phyloP scores from a whole-genome alignment of 805 yeast genomes.

The Saccharomycopsis fibuligera region DNA sequence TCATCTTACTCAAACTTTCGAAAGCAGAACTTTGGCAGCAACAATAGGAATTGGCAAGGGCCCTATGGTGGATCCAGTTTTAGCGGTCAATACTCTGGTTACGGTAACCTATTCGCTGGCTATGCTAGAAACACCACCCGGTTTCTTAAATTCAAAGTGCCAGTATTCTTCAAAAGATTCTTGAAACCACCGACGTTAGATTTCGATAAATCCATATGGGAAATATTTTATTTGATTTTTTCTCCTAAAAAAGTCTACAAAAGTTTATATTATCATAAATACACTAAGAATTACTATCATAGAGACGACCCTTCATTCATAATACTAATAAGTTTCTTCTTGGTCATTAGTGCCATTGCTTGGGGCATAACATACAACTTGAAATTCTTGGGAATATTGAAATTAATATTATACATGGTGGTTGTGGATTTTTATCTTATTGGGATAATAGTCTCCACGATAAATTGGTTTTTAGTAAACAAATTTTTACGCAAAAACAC shows the following conservation, averaged over 20 bases:
- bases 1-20: conserved; percentile 20
- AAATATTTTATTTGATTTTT: conserved; percentile 63
- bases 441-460: conserved; percentile 64
- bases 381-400: conserved; percentile 50
- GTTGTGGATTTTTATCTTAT: conserved; percentile 69
- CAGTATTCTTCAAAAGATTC: conserved; percentile 37
- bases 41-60: background rate
- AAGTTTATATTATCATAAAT: conserved; percentile 74
- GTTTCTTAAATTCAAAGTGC: conserved; percentile 25
- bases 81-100: background rate
- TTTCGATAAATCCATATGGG: conserved; percentile 92
- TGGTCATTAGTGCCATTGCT: conserved; percentile 70
- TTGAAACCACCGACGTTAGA: conserved; percentile 77
- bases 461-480: conserved; percentile 68
- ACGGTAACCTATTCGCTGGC: conserved; percentile 7
- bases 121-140: conserved; percentile 14
- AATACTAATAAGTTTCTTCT: conserved; percentile 58
- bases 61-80: background rate
- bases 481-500: conserved; percentile 46
- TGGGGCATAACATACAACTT: conserved; percentile 87
- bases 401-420: conserved; percentile 76
- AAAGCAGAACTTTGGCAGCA: conserved; percentile 13
- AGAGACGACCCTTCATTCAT: conserved; percentile 91
- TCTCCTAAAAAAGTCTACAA: conserved; percentile 80
- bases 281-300: conserved; percentile 73